Conservation (phyloP, 2,329 filamentous ascomycete species). For the Pezicula neosporulosa region DNA sequence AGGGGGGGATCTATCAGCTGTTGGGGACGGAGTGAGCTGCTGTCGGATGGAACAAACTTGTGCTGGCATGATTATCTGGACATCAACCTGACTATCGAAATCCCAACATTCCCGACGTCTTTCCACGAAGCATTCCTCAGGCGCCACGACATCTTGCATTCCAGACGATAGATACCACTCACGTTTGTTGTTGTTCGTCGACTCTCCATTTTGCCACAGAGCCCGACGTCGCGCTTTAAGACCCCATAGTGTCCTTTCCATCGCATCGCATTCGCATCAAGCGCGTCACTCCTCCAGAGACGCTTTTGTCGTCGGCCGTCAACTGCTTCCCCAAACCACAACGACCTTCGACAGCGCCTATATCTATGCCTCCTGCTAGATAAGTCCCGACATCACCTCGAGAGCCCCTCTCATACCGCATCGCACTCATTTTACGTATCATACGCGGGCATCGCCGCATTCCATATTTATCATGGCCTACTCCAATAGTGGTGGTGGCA, state of each 20-base stretch:
- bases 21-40: background rate
- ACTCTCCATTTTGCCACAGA: background rate
- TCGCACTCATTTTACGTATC: slow-evolving; percentile 9
- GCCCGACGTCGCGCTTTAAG: background rate
- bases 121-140: slow-evolving; percentile 11
- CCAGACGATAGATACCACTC: background rate
- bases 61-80: slow-evolving; percentile 1
- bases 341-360: background rate
- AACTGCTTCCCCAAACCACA: background rate
- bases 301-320: background rate
- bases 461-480: slow-evolving; percentile 48
- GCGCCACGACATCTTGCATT: slow-evolving; percentile 5
- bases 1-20: background rate
- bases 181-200: slow-evolving; percentile 2
- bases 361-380: slow-evolving; percentile 15
- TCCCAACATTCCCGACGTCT: slow-evolving; percentile 1
- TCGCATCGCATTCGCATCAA: background rate
- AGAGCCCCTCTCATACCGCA: slow-evolving; percentile 1
- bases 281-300: background rate
- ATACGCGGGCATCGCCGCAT: slow-evolving; percentile 18
- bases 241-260: background rate
- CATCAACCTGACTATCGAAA: background rate
- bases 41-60: background rate
- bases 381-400: slow-evolving; percentile 8
- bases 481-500: slow-evolving; percentile 63